phyloP scores from a whole-genome alignment of 345 rosid species.

The Rhizophora mangle region DNA sequence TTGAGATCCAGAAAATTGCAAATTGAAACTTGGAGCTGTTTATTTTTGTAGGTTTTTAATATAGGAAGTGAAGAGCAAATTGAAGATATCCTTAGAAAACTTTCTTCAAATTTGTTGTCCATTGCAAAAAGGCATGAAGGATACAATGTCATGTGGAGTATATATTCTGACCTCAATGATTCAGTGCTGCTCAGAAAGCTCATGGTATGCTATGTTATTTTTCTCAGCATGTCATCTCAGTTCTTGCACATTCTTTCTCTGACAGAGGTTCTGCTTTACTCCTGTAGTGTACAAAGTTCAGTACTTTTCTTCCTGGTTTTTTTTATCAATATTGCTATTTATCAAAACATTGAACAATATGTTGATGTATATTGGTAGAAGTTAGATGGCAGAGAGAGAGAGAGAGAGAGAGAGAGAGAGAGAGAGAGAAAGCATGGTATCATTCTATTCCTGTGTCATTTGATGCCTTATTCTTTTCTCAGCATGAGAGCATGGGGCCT shows the following conservation, averaged over 20 bases:
- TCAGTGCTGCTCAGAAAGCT: slow-evolving; percentile 64
- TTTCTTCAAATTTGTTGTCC: slow-evolving; percentile 61
- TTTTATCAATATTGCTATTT: no score
- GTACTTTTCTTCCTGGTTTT: no score
- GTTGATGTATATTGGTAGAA: no score
- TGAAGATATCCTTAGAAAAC: slow-evolving; percentile 54
- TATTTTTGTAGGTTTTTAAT: slow-evolving; percentile 45
- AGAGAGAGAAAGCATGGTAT: no score
- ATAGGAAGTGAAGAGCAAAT: slow-evolving; percentile 38
- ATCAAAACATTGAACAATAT: no score
- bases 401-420: no score
- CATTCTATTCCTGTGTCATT: neutral
- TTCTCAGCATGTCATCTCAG: slow-evolving; percentile 6
- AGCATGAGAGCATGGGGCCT: slow-evolving; percentile 90
- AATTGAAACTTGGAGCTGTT: slow-evolving; percentile 9
- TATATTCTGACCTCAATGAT: slow-evolving; percentile 86
- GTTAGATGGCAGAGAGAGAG: no score
- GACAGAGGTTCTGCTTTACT: no score
- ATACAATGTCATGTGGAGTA: slow-evolving; percentile 73
- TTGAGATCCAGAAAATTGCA: slow-evolving; percentile 9
- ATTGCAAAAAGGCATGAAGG: slow-evolving; percentile 77
- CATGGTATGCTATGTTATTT: slow-evolving; percentile 53
- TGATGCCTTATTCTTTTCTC: slow-evolving; percentile 25
- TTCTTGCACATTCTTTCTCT: neutral
- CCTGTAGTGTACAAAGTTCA: no score